These are phyloP conservation scores for Nakazawaea laoshanensis DNA, from an alignment of 805 yeast genomes.

Conservation along the genomic window DNA sequence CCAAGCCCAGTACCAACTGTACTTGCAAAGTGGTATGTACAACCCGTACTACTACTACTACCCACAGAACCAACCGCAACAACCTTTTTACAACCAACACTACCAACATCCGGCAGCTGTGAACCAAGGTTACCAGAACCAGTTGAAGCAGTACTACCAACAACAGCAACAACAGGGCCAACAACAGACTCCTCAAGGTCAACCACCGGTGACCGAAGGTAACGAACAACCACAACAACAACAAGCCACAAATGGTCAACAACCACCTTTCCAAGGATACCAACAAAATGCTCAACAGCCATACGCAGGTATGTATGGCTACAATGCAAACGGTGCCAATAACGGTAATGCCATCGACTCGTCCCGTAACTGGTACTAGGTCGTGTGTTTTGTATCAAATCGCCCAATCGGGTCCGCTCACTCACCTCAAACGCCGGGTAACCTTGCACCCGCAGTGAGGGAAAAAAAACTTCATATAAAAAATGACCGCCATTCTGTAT, in stretches of 20 bases:
- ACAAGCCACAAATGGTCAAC: background rate
- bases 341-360: too few species aligned
- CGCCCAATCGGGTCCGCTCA: too few species aligned
- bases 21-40: constrained; percentile 8
- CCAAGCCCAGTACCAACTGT: constrained; percentile 7
- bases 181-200: constrained; percentile 17
- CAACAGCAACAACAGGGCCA: constrained; percentile 10
- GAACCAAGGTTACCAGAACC: constrained; percentile 7
- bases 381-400: too few species aligned
- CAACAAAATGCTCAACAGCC: constrained; percentile 7
- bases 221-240: constrained; percentile 12
- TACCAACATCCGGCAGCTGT: constrained; percentile 1
- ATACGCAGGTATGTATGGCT: constrained; percentile 5
- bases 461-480: too few species aligned
- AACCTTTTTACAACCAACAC: constrained; percentile 7
- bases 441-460: too few species aligned
- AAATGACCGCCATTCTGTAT: too few species aligned
- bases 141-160: constrained; percentile 8
- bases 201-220: constrained; percentile 8
- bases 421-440: too few species aligned
- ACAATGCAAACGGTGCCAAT: background rate
- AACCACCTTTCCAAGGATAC: too few species aligned
- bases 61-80: constrained; percentile 9
- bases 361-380: constrained; percentile 7
- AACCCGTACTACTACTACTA: constrained; percentile 12